Evolutionary conservation across 108 stramenopile species (phyloP), one percentile per base, ranked within the genome.

Genomic region (Skeletonema grethae): DNA sequence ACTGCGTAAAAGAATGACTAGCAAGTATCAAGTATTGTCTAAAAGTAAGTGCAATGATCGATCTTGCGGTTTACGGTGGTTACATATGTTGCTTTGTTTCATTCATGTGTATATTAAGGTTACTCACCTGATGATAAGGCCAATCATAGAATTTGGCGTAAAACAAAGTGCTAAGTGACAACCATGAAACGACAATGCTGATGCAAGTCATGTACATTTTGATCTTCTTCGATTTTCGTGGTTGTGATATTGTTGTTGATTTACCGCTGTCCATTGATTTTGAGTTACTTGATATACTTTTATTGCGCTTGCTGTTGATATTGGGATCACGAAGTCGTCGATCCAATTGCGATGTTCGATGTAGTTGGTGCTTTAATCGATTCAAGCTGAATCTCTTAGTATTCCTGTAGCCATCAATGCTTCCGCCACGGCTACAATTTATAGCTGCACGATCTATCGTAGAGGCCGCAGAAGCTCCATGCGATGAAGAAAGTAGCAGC

Each of bases 1-100:
- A 86, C 83, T 11, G 86, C 86, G 70, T 84, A 86, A 41, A 86
- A 86, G 50, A 86, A 86, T 16, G 82, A 71, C 57, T 82, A 28
- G 82, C 8, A 11, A 38, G 0, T 38, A 11, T 11, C 8, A 11
- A 38, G 0, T 38, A 11, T 11, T 11, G 36, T 38, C 36, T 38
- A 11, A 38, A 11, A 38, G 10, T 38, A 11, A 38, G 36, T 38
- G 10, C 36, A 38, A 38, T 36, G 35, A 8, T 36, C n/a, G 25
- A 28, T 28, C 10, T 38, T 38, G 36, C 36, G 9, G 9, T 38
- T 2, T 34, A 0, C 25, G 25, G 25, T 28, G 25, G 25, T 28
- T 28, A 28, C 1, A 28, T 28, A 28, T 28, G 25, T 1, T 28
- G 25, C 36, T 38, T 38, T 11, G 36, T 11, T 8, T 11, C 9